phyloP scores from a whole-genome alignment of 2,329 filamentous ascomycete genomes.

The Pezicula radicicola region DNA sequence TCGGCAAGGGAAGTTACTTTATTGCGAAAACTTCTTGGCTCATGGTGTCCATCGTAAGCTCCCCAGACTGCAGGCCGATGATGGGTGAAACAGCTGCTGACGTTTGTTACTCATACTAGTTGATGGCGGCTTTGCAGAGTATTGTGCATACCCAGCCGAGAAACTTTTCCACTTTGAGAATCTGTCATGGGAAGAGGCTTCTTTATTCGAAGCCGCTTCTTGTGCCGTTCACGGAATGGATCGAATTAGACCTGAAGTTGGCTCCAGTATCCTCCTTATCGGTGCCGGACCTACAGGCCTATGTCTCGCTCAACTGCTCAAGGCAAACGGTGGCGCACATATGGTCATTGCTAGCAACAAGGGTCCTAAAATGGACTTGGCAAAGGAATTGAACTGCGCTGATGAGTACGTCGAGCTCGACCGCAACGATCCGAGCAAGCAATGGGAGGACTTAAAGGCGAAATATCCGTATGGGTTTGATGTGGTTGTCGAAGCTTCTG shows the following conservation, averaged over 20 bases:
- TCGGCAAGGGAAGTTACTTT: conserved; percentile 14
- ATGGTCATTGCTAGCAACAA: conserved; percentile 13
- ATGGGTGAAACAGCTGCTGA: background rate
- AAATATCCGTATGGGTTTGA: conserved; percentile 16
- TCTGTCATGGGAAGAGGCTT: conserved; percentile 12
- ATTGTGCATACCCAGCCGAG: conserved; percentile 14
- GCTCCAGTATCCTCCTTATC: conserved; percentile 14
- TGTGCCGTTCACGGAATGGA: conserved; percentile 15
- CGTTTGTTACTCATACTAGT: conserved; percentile 1
- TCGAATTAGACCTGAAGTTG: conserved; percentile 14
- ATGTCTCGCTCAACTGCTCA: conserved; percentile 11
- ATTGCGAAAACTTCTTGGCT: conserved; percentile 15
- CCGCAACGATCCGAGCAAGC: conserved; percentile 8
- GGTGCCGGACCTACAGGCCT: conserved; percentile 12
- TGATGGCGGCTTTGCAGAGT: conserved; percentile 13
- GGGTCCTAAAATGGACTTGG: conserved; percentile 14
- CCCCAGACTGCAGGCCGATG: background rate
- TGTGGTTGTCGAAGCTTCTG: conserved; percentile 13
- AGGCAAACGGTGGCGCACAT: conserved; percentile 14
- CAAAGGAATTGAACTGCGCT: conserved; percentile 12
- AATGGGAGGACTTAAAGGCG: conserved; percentile 13
- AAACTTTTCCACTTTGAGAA: conserved; percentile 15
- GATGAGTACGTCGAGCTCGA: conserved; percentile 14
- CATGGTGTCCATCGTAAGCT: conserved; percentile 15
- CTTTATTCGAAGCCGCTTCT: conserved; percentile 12